Conservation (phyloP, 2,329 filamentous ascomycete species). For the Blastomyces percursus region DNA sequence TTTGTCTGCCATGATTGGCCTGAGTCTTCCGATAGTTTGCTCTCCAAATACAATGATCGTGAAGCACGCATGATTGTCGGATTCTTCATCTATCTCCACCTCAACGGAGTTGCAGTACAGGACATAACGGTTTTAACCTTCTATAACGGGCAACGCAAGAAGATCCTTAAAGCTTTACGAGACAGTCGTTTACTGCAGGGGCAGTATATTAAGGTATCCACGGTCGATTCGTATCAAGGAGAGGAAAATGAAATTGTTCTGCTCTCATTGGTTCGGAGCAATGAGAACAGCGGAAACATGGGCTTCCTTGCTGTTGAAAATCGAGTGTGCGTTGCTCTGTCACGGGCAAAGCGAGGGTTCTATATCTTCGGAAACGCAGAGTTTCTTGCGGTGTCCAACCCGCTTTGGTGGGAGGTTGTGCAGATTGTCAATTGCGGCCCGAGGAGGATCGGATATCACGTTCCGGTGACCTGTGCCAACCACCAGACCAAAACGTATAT, state of each 20-base stretch:
- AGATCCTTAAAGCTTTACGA: constrained; percentile 42
- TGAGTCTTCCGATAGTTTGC: constrained; percentile 52
- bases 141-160: constrained; percentile 71
- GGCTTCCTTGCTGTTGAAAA: constrained; percentile 64
- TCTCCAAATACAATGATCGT: constrained; percentile 55
- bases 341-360: constrained; percentile 64
- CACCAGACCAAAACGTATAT: constrained; percentile 42
- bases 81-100: constrained; percentile 60
- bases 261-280: constrained; percentile 69
- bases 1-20: constrained; percentile 56
- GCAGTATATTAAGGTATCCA: constrained; percentile 53
- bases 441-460: constrained; percentile 36
- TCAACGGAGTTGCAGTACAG: constrained; percentile 49
- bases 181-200: constrained; percentile 35
- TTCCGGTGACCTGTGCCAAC: constrained; percentile 54
- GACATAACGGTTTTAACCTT: constrained; percentile 76
- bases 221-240: constrained; percentile 82
- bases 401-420: constrained; percentile 43
- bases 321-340: constrained; percentile 51
- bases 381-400: constrained; percentile 38
- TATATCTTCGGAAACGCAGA: constrained; percentile 73
- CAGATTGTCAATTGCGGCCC: constrained; percentile 29
- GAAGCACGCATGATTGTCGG: constrained; percentile 68
- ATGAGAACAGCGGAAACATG: constrained; percentile 40
- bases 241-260: constrained; percentile 81